phyloP scores from a whole-genome alignment of 2,329 filamentous ascomycete species.

The Diaporthe nobilis region DNA sequence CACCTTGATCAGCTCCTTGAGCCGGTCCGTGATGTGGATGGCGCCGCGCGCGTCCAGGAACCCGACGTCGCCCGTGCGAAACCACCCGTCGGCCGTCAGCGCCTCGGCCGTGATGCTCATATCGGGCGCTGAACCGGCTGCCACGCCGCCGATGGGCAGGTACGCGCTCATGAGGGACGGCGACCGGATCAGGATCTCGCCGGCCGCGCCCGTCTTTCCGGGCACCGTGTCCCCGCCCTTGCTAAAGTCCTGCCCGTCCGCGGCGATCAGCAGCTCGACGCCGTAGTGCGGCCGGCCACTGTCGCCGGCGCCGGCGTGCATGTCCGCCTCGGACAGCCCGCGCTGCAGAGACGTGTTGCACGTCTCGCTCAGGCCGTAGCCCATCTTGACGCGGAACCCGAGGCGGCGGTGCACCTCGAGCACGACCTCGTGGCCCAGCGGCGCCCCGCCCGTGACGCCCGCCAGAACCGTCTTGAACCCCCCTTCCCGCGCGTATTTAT shows the following conservation, averaged over 20 bases:
- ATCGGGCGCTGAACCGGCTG: too few species aligned
- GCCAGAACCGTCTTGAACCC: constrained; percentile 67
- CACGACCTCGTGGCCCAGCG: constrained; percentile 68
- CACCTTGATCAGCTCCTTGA: constrained; percentile 72
- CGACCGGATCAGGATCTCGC: constrained; percentile 76
- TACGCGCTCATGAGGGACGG: constrained; percentile 79
- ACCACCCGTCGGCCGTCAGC: constrained; percentile 71
- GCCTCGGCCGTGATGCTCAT: constrained; percentile 56
- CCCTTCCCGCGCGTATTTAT: constrained; percentile 64
- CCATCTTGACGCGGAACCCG: constrained; percentile 68
- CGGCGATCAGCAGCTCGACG: constrained; percentile 76
- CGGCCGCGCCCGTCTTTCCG: constrained; percentile 64
- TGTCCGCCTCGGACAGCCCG: constrained; percentile 64
- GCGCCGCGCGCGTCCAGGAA: constrained; percentile 68
- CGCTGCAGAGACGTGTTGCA: constrained; percentile 76
- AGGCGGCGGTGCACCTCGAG: constrained; percentile 72
- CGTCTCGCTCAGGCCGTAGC: constrained; percentile 82
- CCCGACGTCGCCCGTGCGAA: constrained; percentile 80
- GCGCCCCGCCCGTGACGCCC: constrained; percentile 75
- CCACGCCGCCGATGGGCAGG: constrained; percentile 67
- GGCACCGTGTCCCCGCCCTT: constrained; percentile 51
- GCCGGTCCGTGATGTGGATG: constrained; percentile 78
- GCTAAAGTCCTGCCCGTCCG: constrained; percentile 53
- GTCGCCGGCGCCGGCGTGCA: constrained; percentile 68
- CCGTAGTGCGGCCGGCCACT: constrained; percentile 76